A percentile compares a stretch with the other conserved stretches of the same genome.
phyloP scores from a whole-genome alignment of 176 grass and related monocot genomes.

The Dactylis glomerata region DNA sequence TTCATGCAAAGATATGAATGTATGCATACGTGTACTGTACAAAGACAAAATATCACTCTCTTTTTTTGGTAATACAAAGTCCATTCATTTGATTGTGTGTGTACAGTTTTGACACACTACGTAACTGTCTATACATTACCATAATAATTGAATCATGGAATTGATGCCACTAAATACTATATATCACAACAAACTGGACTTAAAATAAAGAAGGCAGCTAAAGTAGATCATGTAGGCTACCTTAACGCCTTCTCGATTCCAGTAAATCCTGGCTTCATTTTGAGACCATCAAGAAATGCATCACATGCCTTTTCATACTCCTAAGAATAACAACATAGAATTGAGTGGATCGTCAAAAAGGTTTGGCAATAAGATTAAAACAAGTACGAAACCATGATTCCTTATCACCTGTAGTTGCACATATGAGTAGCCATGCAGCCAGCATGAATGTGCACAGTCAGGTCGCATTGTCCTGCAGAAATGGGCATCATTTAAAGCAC shows the following conservation, averaged over 20 bases:
- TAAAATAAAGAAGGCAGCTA: background rate
- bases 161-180: background rate
- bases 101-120: background rate
- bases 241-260: slow-evolving; percentile 25
- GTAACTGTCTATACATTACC: background rate
- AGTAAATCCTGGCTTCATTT: slow-evolving; percentile 12
- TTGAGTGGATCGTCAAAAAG: background rate
- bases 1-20: background rate
- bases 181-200: background rate
- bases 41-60: background rate
- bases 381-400: background rate
- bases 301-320: slow-evolving; percentile 40
- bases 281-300: slow-evolving; percentile 37
- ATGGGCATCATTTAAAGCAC: background rate
- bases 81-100: background rate
- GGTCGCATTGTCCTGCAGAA: background rate
- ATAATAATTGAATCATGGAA: background rate
- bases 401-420: background rate
- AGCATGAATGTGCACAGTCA: background rate
- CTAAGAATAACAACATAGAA: slow-evolving; percentile 8
- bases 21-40: background rate
- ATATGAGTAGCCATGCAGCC: background rate
- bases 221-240: background rate
- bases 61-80: background rate
- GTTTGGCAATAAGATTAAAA: background rate